Conservation (phyloP, 768 basidiomycete species). For the Antrodiella citrinella region DNA sequence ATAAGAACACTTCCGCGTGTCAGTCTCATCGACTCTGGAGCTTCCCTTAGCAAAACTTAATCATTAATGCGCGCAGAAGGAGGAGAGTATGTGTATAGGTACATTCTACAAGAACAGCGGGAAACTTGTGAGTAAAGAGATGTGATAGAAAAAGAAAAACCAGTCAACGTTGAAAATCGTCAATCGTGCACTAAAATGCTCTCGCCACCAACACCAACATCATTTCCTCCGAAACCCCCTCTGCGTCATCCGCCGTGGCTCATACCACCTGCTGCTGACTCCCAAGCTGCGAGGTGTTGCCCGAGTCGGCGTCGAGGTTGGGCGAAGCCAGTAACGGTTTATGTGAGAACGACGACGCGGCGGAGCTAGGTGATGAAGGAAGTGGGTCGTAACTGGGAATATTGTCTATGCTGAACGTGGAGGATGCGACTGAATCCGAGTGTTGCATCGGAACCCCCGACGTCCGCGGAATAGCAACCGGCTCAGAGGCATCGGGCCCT, state of each 20-base stretch:
- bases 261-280: background rate
- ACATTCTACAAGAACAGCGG: background rate
- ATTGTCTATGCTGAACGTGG: slow-evolving; percentile 17
- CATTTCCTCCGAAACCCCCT: background rate
- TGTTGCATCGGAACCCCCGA: slow-evolving; percentile 4
- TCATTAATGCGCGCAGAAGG: background rate
- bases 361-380: slow-evolving; percentile 38
- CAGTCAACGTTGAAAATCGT: background rate
- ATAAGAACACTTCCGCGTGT: background rate
- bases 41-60: background rate
- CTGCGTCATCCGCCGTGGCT: background rate
- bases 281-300: background rate
- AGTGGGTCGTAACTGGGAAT: slow-evolving; percentile 31
- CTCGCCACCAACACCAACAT: background rate
- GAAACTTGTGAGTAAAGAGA: background rate
- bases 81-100: background rate
- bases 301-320: background rate
- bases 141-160: background rate
- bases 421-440: slow-evolving; percentile 18
- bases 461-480: background rate
- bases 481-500: background rate
- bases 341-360: slow-evolving; percentile 30
- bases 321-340: slow-evolving; percentile 30
- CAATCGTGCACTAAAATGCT: background rate
- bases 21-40: background rate